Evolutionary conservation across 2,329 filamentous ascomycete genomes (phyloP).

Genomic region (Colletotrichum destructivum): DNA sequence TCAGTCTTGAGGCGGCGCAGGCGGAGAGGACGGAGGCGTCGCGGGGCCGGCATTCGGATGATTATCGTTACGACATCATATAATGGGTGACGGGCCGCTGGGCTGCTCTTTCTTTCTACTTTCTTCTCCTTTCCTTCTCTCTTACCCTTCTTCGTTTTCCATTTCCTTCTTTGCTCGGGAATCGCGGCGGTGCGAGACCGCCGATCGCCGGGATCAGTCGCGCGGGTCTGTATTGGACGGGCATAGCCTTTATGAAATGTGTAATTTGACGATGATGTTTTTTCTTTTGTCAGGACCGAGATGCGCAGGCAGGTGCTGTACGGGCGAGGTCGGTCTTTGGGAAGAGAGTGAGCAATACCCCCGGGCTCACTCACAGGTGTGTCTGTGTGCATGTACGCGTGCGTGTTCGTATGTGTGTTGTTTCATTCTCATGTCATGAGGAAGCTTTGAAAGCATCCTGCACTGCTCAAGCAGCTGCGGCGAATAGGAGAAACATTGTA

Average conservation of each 20-base stretch:
- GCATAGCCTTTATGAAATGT: not conserved
- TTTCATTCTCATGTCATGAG: not conserved
- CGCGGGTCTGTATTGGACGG: not conserved
- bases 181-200: not conserved
- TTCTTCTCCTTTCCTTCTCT: not conserved
- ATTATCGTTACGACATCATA: conserved; percentile 33
- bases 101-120: too few species aligned
- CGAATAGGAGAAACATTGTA: not conserved
- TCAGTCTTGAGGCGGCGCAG: conserved; percentile 38
- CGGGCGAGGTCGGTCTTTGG: not conserved
- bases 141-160: not conserved
- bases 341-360: conserved; percentile 8
- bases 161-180: not conserved
- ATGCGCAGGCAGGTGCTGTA: not conserved
- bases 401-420: not conserved
- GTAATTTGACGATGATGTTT: not conserved
- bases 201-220: not conserved
- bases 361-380: not conserved
- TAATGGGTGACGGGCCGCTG: not conserved
- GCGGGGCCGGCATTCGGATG: conserved; percentile 15
- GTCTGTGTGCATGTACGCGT: too few species aligned
- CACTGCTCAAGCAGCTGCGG: not conserved
- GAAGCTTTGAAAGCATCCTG: not conserved
- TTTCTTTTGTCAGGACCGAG: conserved; percentile 12
- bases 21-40: conserved; percentile 18